Evolutionary conservation across 768 basidiomycete species (phyloP).

Genomic region (Pulveroboletus ravenelii): DNA sequence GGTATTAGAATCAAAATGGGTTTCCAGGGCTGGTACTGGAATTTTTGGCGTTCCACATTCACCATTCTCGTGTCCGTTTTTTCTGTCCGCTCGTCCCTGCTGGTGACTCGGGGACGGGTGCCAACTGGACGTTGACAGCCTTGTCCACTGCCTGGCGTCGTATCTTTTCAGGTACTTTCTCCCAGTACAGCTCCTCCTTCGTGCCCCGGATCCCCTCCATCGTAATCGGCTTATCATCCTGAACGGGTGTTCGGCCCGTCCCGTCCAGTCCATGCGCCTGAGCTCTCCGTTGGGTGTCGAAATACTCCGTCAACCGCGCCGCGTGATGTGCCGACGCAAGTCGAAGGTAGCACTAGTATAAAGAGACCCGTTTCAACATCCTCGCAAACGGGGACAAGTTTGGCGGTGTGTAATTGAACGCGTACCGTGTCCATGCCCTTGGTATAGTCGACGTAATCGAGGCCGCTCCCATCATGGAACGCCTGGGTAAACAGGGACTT

Average conservation of each 20-base stretch:
- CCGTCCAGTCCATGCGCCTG: slow-evolving; percentile 57
- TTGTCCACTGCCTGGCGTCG: slow-evolving; percentile 55
- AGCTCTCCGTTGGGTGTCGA: slow-evolving; percentile 31
- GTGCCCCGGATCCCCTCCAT: slow-evolving; percentile 59
- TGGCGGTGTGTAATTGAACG: not conserved
- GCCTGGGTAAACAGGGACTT: slow-evolving; percentile 50
- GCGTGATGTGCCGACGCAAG: slow-evolving; percentile 51
- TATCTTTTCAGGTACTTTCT: slow-evolving; percentile 72
- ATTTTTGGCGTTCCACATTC: not conserved
- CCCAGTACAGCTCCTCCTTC: slow-evolving; percentile 73
- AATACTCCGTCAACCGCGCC: slow-evolving; percentile 40
- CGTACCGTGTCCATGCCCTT: slow-evolving; percentile 73
- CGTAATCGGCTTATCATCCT: slow-evolving; percentile 30
- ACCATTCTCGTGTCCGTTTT: slow-evolving; percentile 15
- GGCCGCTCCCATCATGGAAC: slow-evolving; percentile 23
- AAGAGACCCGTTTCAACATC: not conserved
- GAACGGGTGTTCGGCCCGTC: slow-evolving; percentile 31
- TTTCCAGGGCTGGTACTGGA: not conserved
- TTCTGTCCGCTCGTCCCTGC: slow-evolving; percentile 1
- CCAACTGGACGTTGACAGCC: slow-evolving; percentile 21
- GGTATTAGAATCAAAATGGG: not conserved
- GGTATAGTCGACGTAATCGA: slow-evolving; percentile 78
- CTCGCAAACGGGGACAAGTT: too few species aligned
- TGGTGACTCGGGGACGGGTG: not conserved
- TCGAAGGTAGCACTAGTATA: slow-evolving; percentile 67